Base-by-base conservation (phyloP, 257 asterid genomes). In the Lantana camara region DNA sequence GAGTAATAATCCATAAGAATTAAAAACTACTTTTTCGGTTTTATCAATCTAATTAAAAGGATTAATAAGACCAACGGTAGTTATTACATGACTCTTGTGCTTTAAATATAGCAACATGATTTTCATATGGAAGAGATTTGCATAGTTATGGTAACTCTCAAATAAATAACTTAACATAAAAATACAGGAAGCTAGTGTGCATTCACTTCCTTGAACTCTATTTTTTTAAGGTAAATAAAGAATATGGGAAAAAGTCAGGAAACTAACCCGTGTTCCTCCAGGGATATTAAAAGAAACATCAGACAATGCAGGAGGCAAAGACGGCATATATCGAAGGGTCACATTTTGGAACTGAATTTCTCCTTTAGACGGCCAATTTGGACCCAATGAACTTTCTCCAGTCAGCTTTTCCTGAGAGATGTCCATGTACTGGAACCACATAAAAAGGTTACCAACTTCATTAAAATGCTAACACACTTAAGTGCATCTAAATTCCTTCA, bases 251-350 rank as follows among this genome's bases (percentile, higher is more conserved):
- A 34, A 46, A 9, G 46, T 27, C 32, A n/a, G n/a, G 15, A 57
- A 53, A 40, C 67, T 70, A 20, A 91, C 98, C 85, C 74, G 90
- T 58, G 86, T 80, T 73, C 95, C 97, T 17, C 85, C 94, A 30
- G 71, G 41, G 62, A 93, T 77, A 29, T 59, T 45, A 69, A 93
- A 88, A 16, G 97, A 80, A 64, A 89, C 76, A 51, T 80, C 83
- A 12, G 61, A 70, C 12, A 93, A 69, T 7, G 97, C 95, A 24
- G 96, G 86, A 41, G 96, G 96, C 66, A 77, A 77, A 45, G 91
- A 83, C n/a, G 92, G 91, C 80, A 60, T 77, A 68, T 93, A 93
- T 22, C 79, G 81, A 0, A 93, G 96, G 59, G 95, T 85, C 72
- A 90, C 99, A 45, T 87, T 76, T 57, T 71, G 94, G 60, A 93